Evolutionary conservation across 148 eudicot genomes (phyloP).

Genomic region (Pharnaceum exiguum): DNA sequence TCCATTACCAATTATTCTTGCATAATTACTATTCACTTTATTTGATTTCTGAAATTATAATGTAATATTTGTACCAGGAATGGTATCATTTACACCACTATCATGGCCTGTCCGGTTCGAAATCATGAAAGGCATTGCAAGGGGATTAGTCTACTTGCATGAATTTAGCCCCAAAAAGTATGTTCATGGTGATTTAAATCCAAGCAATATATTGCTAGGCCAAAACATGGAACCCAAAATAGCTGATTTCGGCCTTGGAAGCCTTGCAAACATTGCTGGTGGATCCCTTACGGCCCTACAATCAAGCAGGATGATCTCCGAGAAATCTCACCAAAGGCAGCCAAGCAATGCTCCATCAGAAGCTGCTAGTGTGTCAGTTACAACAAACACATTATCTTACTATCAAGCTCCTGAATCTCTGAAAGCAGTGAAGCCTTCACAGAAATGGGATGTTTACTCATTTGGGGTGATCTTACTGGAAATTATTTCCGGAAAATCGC

Average conservation of each 20-base stretch:
- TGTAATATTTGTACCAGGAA: constrained; percentile 35
- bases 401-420: constrained; percentile 92
- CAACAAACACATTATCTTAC: constrained; percentile 34
- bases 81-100: constrained; percentile 54
- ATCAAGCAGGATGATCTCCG: constrained; percentile 57
- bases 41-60: not conserved
- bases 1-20: not conserved
- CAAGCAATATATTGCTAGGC: constrained; percentile 73
- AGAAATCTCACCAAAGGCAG: constrained; percentile 55
- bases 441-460: constrained; percentile 96
- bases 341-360: constrained; percentile 57
- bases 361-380: constrained; percentile 27
- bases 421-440: constrained; percentile 84
- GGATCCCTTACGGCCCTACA: constrained; percentile 60
- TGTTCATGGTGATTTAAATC: constrained; percentile 93
- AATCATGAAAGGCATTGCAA: constrained; percentile 77
- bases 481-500: constrained; percentile 63
- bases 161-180: constrained; percentile 93
- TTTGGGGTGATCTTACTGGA: constrained; percentile 81
- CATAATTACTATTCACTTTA: not conserved
- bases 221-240: constrained; percentile 78
- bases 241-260: constrained; percentile 87
- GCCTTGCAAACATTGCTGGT: constrained; percentile 85
- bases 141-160: constrained; percentile 79
- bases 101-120: constrained; percentile 68